Conservation (phyloP, 306 rosid genomes). For the Psophocarpus tetragonolobus region DNA sequence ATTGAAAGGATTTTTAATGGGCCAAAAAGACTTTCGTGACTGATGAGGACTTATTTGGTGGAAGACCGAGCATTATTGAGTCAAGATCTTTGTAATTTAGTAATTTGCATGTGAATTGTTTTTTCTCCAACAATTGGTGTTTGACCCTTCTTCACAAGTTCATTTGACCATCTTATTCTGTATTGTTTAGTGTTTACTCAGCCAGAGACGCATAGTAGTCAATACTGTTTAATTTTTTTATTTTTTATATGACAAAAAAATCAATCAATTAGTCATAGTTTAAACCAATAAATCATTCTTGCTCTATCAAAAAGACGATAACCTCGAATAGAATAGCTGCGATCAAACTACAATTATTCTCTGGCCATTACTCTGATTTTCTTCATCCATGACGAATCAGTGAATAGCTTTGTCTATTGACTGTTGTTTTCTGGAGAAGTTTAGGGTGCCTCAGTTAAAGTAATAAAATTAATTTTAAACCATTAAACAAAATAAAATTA, state of each 20-base stretch:
- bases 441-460: too few species aligned
- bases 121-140: slow-evolving; percentile 18
- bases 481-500: too few species aligned
- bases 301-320: slow-evolving; percentile 6
- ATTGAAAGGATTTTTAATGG: neutral
- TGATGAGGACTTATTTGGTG: slow-evolving; percentile 13
- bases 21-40: slow-evolving; percentile 15
- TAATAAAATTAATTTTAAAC: neutral
- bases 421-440: neutral
- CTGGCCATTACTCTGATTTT: neutral
- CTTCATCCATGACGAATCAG: neutral
- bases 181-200: neutral
- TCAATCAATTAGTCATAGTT: neutral
- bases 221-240: neutral
- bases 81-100: slow-evolving; percentile 34
- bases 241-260: neutral
- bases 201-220: neutral
- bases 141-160: neutral
- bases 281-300: neutral
- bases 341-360: neutral
- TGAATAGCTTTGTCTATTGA: neutral
- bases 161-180: neutral
- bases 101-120: slow-evolving; percentile 14
- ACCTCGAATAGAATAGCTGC: neutral
- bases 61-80: slow-evolving; percentile 24